phyloP scores from a whole-genome alignment of 352 stramenopile genomes.

The Phytophthora macrochlamydospora region DNA sequence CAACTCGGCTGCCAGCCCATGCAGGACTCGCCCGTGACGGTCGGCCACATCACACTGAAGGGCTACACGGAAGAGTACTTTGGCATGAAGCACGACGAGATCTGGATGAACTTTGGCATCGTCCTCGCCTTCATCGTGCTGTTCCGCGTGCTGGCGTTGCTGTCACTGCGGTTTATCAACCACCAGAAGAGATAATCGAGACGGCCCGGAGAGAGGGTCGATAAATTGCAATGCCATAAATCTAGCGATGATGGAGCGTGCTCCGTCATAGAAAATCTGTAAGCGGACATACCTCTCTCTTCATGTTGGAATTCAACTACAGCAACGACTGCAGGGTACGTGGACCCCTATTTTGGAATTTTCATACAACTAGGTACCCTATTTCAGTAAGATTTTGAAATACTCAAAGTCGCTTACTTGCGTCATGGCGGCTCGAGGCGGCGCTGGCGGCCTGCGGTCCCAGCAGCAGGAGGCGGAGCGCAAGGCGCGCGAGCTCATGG shows the following conservation, averaged over 20 bases:
- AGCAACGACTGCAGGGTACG: too few species aligned
- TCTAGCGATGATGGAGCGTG: too few species aligned
- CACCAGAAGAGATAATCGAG: conserved; percentile 29
- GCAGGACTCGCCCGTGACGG: not conserved
- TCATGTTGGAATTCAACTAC: too few species aligned
- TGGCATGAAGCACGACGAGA: conserved; percentile 41
- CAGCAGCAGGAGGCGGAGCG: conserved; percentile 55
- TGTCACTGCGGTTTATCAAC: conserved; percentile 3
- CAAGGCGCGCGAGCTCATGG: conserved; percentile 75
- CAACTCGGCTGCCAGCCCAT: conserved; percentile 27
- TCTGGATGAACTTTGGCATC: conserved; percentile 22
- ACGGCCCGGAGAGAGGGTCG: too few species aligned
- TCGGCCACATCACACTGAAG: conserved; percentile 30
- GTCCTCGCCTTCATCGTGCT: conserved; percentile 27
- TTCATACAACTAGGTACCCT: too few species aligned
- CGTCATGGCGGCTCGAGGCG: conserved; percentile 15
- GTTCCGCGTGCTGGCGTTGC: conserved; percentile 23
- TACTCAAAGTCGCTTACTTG: too few species aligned
- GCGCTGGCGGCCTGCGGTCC: conserved; percentile 40
- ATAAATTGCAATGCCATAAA: too few species aligned
- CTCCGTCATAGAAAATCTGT: too few species aligned
- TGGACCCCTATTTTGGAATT: too few species aligned
- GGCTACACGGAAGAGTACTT: conserved; percentile 19
- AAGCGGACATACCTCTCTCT: too few species aligned
- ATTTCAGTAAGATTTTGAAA: too few species aligned